Base-by-base conservation (phyloP, 2,329 filamentous ascomycete genomes). In the Sphaceloma murrayae region DNA sequence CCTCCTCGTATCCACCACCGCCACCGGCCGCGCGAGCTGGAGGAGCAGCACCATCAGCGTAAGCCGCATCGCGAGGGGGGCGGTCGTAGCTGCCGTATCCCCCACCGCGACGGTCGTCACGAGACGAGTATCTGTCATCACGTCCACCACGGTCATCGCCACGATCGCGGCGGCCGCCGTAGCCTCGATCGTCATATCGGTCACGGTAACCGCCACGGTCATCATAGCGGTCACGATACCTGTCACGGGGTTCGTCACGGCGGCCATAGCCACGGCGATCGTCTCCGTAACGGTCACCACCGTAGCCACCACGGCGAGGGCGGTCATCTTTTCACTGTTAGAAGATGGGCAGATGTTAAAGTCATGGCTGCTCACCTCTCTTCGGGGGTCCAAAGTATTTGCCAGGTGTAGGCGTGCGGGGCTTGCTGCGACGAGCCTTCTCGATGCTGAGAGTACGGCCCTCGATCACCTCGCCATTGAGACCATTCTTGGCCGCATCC, bases 311-410 rank as follows among this genome's bases (percentile, higher is more conserved):
- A 44, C 51, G 44, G 16, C 49, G 53, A 40, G 48, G 46, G 46
- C 54, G 49, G 19, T 52, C 51, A 19, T 53, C 52, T 40, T 45
- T 39, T 51, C n/a, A 29, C 26, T 47, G 30, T 34, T 39, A 46
- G 46, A 44, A 46, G n/a, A 34, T 11, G 10, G 30, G 22, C n/a
- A 34, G 26, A 32, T 11, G 19, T 24, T 34, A 46, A 21, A 43
- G 42, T 44, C 49, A 51, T 69, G 13, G 8, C 31, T 32, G 29
- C 82, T 72, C 70, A 91, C 88, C 88, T 73, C 91, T 78, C 80
- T 98, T 98, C 52, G 91, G 91, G 50, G 91, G 91, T 43, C 91
- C 91, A 61, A 95, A 96, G 75, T 98, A 98, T 72, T 96, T 96
- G 69, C 91, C 91, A 38, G 91, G 91, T 46, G 91, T 98, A 26